A percentile compares a stretch with the other conserved stretches of the same genome.
phyloP scores from a whole-genome alignment of 2,329 filamentous ascomycete species.

The Aschersonia sp. region DNA sequence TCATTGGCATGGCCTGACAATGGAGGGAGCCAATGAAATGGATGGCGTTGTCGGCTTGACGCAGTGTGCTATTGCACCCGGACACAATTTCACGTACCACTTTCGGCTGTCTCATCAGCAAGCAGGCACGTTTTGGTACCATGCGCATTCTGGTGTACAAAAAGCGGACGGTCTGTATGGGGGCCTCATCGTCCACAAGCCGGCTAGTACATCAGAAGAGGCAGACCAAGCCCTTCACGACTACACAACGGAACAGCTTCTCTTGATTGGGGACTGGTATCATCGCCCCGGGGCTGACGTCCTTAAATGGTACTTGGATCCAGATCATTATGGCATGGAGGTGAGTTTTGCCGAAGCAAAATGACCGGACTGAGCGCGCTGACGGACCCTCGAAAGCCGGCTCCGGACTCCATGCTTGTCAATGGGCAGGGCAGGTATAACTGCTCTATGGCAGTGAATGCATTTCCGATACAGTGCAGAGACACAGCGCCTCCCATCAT shows the following conservation, averaged over 20 bases:
- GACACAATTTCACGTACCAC: conserved; percentile 33
- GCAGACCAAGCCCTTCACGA: conserved; percentile 7
- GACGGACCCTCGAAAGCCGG: conserved; percentile 17
- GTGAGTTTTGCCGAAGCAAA: not conserved
- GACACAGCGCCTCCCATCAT: conserved; percentile 3
- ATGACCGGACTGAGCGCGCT: conserved; percentile 10
- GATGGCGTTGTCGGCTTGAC: conserved; percentile 49
- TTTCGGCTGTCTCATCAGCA: conserved; percentile 39
- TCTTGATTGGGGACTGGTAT: conserved; percentile 24
- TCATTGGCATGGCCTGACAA: conserved; percentile 56
- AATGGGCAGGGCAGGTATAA: conserved; percentile 17
- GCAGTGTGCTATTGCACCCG: conserved; percentile 44
- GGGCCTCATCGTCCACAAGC: conserved; percentile 20
- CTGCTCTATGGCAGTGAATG: conserved; percentile 8
- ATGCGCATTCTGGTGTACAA: conserved; percentile 45
- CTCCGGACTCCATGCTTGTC: conserved; percentile 23
- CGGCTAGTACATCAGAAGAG: conserved; percentile 13
- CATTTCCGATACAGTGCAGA: conserved; percentile 5
- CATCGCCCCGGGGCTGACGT: conserved; percentile 20
- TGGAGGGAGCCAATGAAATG: conserved; percentile 42
- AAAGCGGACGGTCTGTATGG: conserved; percentile 4
- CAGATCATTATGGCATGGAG: conserved; percentile 6
- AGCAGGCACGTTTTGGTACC: conserved; percentile 46
- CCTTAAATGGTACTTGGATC: conserved; percentile 9
- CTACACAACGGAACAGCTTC: conserved; percentile 17